phyloP scores from a whole-genome alignment of 1,139 yeast genomes.

The Geotrichum histeridarum region DNA sequence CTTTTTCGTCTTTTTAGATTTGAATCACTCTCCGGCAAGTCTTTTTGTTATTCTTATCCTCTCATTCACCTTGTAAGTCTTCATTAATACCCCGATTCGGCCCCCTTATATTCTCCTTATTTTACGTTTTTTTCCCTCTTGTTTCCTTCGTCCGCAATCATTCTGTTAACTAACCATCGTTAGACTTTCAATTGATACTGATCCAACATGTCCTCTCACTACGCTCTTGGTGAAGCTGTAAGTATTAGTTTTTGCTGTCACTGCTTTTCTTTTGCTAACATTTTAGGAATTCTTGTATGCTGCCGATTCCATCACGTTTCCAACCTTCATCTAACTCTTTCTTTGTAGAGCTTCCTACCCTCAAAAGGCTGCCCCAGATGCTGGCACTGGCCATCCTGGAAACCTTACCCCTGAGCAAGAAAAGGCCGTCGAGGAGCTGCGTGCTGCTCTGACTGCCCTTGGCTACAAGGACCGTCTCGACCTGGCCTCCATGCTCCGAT shows the following conservation, averaged over 20 bases:
- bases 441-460: slow-evolving; percentile 51
- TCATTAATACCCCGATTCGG: no score
- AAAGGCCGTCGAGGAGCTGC: slow-evolving; percentile 53
- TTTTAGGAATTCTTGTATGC: slow-evolving; percentile 17
- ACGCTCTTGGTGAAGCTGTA: slow-evolving; percentile 14
- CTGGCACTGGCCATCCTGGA: slow-evolving; percentile 77
- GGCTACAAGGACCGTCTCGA: slow-evolving; percentile 76
- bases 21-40: no score
- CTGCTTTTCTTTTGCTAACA: not conserved
- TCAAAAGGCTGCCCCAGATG: slow-evolving; percentile 57
- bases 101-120: no score
- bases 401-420: slow-evolving; percentile 67
- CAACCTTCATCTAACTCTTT: not conserved
- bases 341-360: slow-evolving; percentile 49
- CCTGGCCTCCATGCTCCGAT: slow-evolving; percentile 83
- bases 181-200: not conserved
- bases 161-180: not conserved
- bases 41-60: no score
- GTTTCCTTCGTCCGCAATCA: no score
- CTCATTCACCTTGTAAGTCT: no score
- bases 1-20: not conserved
- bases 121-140: not conserved
- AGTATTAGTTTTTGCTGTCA: slow-evolving; percentile 1
- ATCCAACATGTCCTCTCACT: slow-evolving; percentile 11
- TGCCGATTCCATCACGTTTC: not conserved